A percentile compares a stretch with the other conserved stretches of the same genome.
Conservation (phyloP, 2,329 filamentous ascomycete genomes). For the Coniochaeta hoffmannii region DNA sequence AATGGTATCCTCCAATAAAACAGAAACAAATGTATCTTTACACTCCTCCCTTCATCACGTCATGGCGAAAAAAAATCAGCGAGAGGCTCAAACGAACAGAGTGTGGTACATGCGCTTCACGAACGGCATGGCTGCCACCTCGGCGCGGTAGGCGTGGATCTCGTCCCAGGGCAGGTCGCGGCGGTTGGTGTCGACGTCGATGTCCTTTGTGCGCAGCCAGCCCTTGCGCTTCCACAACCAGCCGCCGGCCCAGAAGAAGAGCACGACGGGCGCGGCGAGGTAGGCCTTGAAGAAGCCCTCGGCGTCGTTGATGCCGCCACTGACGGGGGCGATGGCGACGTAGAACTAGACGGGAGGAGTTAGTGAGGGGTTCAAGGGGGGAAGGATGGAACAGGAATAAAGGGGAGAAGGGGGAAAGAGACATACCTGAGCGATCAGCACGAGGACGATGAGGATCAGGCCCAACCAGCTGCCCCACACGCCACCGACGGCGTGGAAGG, state of each 20-base stretch:
- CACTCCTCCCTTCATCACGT: neutral
- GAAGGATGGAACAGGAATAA: neutral
- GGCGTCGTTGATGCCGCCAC: constrained; percentile 25
- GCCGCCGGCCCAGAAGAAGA: constrained; percentile 46
- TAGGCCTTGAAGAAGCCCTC: constrained; percentile 47
- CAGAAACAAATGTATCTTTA: neutral
- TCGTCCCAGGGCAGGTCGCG: constrained; percentile 58
- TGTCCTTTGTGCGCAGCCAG: constrained; percentile 51
- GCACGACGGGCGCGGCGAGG: constrained; percentile 44
- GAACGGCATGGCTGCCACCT: constrained; percentile 41
- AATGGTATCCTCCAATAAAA: neutral
- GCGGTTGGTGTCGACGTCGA: constrained; percentile 60
- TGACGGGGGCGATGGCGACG: constrained; percentile 34
- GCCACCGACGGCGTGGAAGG: constrained; percentile 53
- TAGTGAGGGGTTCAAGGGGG: neutral
- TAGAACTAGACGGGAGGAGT: constrained; percentile 24
- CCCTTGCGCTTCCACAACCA: constrained; percentile 58
- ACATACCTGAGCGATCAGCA: constrained; percentile 43
- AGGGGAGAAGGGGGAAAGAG: constrained; percentile 4
- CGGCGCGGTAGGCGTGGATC: constrained; percentile 47
- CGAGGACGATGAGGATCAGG: constrained; percentile 45
- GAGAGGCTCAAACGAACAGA: constrained; percentile 19
- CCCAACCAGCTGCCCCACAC: constrained; percentile 57
- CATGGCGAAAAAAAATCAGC: neutral
- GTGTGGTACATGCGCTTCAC: constrained; percentile 36